These are phyloP conservation scores for Metschnikowia cerradonensis DNA, from an alignment of 805 yeast species.

Conservation along the genomic window DNA sequence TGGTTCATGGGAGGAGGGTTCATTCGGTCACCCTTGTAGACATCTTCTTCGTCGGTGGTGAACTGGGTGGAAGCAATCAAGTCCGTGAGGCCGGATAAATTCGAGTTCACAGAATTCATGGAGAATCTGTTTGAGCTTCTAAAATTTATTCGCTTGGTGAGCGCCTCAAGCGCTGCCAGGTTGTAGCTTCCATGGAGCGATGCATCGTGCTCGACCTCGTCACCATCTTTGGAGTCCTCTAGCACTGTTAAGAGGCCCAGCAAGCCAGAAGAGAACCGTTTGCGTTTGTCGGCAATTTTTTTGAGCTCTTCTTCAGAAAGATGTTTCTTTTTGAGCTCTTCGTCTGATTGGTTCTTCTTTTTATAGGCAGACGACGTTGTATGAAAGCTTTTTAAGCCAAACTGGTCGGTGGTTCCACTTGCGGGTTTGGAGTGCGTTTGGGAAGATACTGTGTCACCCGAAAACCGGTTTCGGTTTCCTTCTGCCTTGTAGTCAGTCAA, in stretches of 20 bases:
- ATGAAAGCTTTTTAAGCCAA: constrained; percentile 33
- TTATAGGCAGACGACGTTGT: constrained; percentile 22
- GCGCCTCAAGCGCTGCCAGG: constrained; percentile 33
- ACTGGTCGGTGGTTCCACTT: constrained; percentile 15
- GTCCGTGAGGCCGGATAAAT: constrained; percentile 43
- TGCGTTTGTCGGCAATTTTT: constrained; percentile 16
- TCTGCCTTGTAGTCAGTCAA: constrained; percentile 23
- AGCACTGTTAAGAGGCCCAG: constrained; percentile 38
- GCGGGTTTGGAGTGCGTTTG: constrained; percentile 19
- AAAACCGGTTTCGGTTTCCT: constrained; percentile 7
- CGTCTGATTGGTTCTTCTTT: constrained; percentile 20
- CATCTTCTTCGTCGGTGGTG: constrained; percentile 32
- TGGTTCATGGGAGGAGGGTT: constrained; percentile 17
- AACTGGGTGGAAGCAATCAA: constrained; percentile 44
- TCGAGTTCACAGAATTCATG: constrained; percentile 48
- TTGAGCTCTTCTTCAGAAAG: constrained; percentile 11
- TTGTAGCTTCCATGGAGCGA: constrained; percentile 28
- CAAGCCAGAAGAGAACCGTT: constrained; percentile 34
- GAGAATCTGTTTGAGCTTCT: constrained; percentile 50
- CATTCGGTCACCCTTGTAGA: neutral
- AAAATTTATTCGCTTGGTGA: constrained; percentile 22
- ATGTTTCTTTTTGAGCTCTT: constrained; percentile 21
- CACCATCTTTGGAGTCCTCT: constrained; percentile 24
- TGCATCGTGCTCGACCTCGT: neutral
- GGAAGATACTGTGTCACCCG: constrained; percentile 10